phyloP scores from a whole-genome alignment of 805 yeast species.

The Yamadazyma ubonensis region DNA sequence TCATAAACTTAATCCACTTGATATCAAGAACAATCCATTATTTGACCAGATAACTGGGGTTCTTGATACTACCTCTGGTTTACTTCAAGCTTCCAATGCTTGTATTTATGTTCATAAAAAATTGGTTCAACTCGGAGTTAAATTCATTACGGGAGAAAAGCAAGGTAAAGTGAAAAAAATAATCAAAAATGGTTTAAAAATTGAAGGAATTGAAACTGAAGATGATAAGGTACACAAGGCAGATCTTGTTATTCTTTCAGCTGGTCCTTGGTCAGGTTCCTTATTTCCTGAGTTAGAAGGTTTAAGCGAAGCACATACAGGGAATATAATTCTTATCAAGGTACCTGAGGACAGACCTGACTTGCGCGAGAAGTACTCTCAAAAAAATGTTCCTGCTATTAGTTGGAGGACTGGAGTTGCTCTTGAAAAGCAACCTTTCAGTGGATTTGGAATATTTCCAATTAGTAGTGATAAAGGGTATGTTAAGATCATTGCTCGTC shows the following conservation, averaged over 20 bases:
- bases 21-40: slow-evolving; percentile 1
- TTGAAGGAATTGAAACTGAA: slow-evolving; percentile 21
- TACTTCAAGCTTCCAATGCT: slow-evolving; percentile 32
- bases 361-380: slow-evolving; percentile 29
- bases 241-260: slow-evolving; percentile 23
- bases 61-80: slow-evolving; percentile 24
- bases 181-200: slow-evolving; percentile 3
- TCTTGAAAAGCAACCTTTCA: slow-evolving; percentile 28
- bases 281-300: slow-evolving; percentile 35
- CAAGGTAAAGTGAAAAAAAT: slow-evolving; percentile 25
- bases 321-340: slow-evolving; percentile 33
- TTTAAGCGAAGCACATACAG: slow-evolving; percentile 35
- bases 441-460: slow-evolving; percentile 27
- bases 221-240: slow-evolving; percentile 26
- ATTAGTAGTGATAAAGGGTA: slow-evolving; percentile 1
- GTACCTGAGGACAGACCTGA: slow-evolving; percentile 32
- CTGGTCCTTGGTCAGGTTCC: slow-evolving; percentile 30
- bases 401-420: slow-evolving; percentile 26
- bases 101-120: slow-evolving; percentile 29
- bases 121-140: slow-evolving; percentile 30
- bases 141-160: slow-evolving; percentile 24
- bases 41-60: slow-evolving; percentile 1
- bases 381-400: slow-evolving; percentile 31
- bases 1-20: slow-evolving; percentile 21
- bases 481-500: slow-evolving; percentile 8